A percentile compares a stretch with the other conserved stretches of the same genome.
Conservation (phyloP, 345 rosid species). For the Clarkia xantiana region DNA sequence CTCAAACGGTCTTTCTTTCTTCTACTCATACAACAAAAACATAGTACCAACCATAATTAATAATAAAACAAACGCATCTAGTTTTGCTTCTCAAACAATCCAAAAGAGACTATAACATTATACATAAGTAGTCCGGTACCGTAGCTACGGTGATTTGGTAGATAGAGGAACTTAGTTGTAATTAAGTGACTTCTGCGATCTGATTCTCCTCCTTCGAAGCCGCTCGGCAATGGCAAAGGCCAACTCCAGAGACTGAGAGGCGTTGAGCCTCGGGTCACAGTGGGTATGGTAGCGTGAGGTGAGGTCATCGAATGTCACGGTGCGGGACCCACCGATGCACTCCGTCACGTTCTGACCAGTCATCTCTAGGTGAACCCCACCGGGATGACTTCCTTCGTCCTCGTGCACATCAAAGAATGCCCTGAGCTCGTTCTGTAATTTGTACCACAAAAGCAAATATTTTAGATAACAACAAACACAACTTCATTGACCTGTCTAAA, state of each 20-base stretch:
- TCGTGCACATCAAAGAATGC: conserved; percentile 67
- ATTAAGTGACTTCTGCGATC: conserved; percentile 1
- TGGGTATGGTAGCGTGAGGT: conserved; percentile 53
- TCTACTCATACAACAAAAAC: no score
- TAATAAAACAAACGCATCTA: no score
- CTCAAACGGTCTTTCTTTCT: no score
- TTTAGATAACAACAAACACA: no score
- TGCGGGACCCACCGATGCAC: conserved; percentile 56
- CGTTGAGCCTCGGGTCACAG: conserved; percentile 56
- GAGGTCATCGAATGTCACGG: conserved; percentile 61
- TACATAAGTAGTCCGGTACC: no score
- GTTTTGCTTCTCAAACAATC: no score
- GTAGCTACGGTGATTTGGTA: no score
- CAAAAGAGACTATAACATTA: no score
- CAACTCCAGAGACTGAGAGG: conserved; percentile 60
- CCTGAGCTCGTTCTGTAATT: conserved; percentile 42
- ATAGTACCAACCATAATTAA: no score
- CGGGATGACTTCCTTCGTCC: conserved; percentile 69
- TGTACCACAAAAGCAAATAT: neutral
- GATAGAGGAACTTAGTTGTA: no score
- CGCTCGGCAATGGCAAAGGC: conserved; percentile 62
- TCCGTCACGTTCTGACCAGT: conserved; percentile 65
- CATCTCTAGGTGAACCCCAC: conserved; percentile 59
- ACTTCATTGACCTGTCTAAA: no score
- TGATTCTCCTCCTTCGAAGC: conserved; percentile 51